Evolutionary conservation across 2,329 filamentous ascomycete species (phyloP).

Genomic region (Davidsoniella australis): DNA sequence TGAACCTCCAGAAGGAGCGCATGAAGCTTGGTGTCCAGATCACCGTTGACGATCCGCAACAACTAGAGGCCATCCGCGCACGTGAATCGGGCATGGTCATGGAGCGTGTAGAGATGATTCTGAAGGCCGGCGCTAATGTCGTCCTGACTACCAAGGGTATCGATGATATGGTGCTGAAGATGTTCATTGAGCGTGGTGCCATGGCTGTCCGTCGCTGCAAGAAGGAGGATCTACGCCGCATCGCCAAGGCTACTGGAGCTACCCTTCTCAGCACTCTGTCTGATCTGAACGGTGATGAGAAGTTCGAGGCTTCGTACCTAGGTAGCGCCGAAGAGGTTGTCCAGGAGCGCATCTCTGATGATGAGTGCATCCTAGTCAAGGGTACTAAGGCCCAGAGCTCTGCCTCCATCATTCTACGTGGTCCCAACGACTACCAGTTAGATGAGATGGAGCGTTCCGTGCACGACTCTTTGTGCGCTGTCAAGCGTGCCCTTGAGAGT

Average conservation of each 20-base stretch:
- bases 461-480: conserved; percentile 88
- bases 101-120: conserved; percentile 89
- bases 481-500: conserved; percentile 93
- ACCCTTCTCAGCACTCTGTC: conserved; percentile 86
- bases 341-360: conserved; percentile 97
- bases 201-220: conserved; percentile 95
- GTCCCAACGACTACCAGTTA: conserved; percentile 86
- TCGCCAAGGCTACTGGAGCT: conserved; percentile 88
- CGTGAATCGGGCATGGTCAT: conserved; percentile 85
- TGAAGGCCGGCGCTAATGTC: conserved; percentile 94
- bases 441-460: conserved; percentile 99
- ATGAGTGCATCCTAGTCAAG: conserved; percentile 94
- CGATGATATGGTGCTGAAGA: conserved; percentile 85
- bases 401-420: conserved; percentile 88
- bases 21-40: conserved; percentile 99
- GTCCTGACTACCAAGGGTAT: conserved; percentile 96
- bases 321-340: conserved; percentile 87
- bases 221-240: conserved; percentile 92
- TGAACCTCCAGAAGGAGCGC: conserved; percentile 96
- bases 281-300: conserved; percentile 93
- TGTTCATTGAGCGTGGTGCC: conserved; percentile 83
- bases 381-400: conserved; percentile 89
- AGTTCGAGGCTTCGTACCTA: conserved; percentile 78
- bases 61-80: conserved; percentile 91
- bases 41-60: conserved; percentile 90